Evolutionary conservation across 2,329 filamentous ascomycete species (phyloP), one percentile per base, ranked within the genome.

Genomic region (Aspergillus awamori): DNA sequence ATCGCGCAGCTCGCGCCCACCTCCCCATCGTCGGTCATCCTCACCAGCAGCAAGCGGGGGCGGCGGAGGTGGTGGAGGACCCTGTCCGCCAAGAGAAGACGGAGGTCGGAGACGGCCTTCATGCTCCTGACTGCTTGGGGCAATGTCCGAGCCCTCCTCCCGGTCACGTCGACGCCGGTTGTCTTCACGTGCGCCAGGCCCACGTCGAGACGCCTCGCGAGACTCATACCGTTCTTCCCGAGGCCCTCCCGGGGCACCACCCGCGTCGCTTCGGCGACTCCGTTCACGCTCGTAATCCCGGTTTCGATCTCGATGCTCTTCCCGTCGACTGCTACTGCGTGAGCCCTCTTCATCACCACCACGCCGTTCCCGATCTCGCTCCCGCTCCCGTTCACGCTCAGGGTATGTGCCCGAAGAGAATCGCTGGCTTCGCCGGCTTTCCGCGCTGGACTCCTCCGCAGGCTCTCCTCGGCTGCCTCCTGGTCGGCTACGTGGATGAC

Each of bases 231-330:
- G 65, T 52, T 71, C 68, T 30, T 69, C 68, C 30, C 68, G 68
- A 47, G 43, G 61, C 61, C 13, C 58, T 62, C n/a, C 33, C 33
- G 33, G 33, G 5, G 33, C 33, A 36, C 61, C 59, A 8, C 67
- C 68, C 28, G 63, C 67, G 59, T 75, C 74, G 45, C 71, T 73
- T 49, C 75, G 66, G 22, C 76, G 76, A 49, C 65, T 73, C 38
- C 72, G 73, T 45, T 77, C 76, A 38, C 74, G 73, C 47, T 74
- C 72, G 47, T 65, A 66, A 43, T 73, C 70, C 43, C 68, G 69
- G 38, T 65, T 64, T 20, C 76, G 75, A 26, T 77, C 76, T 45
- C 75, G 72, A 33, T 71, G 66, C 4, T 79, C 75, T 53, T 79
- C 77, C 38, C 75, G 75, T 58, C 75, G 73, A 48, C 61, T 69